These are phyloP conservation scores for Aspergillus sp. DNA, from an alignment of 2,329 filamentous ascomycete species.

Conservation along the genomic window DNA sequence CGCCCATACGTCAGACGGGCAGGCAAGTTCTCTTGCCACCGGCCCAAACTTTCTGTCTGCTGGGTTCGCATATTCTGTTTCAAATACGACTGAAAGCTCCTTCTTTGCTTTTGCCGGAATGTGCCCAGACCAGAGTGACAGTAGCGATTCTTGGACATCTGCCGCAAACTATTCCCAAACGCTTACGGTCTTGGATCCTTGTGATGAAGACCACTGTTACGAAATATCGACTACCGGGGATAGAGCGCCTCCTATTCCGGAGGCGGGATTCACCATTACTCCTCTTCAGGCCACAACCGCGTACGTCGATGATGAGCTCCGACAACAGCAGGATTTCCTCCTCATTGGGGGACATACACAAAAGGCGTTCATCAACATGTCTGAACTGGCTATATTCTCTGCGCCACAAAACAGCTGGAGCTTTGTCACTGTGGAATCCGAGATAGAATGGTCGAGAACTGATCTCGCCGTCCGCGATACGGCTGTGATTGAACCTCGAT, in stretches of 20 bases:
- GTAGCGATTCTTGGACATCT: conserved; percentile 61
- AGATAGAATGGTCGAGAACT: conserved; percentile 43
- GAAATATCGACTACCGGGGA: conserved; percentile 49
- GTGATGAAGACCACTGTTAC: conserved; percentile 33
- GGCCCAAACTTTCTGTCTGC: conserved; percentile 59
- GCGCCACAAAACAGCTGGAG: conserved; percentile 85
- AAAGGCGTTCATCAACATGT: conserved; percentile 89
- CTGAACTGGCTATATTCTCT: conserved; percentile 81
- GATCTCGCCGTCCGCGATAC: conserved; percentile 57
- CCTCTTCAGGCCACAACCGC: conserved; percentile 68
- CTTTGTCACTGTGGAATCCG: conserved; percentile 66
- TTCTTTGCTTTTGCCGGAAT: conserved; percentile 83
- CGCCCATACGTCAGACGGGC: conserved; percentile 32
- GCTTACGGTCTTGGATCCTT: conserved; percentile 63
- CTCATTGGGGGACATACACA: conserved; percentile 83
- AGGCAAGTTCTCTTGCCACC: conserved; percentile 32
- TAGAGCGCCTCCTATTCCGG: conserved; percentile 68
- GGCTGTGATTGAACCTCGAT: conserved; percentile 70
- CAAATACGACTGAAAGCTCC: conserved; percentile 52
- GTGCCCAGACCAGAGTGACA: conserved; percentile 62
- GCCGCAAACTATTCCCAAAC: conserved; percentile 74
- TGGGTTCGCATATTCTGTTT: conserved; percentile 65
- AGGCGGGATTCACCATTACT: conserved; percentile 85
- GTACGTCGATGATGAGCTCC: conserved; percentile 61
- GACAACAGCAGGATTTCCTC: conserved; percentile 75